Base-by-base conservation (phyloP, 192 early-diverging fungal species). In the Coemansia sp. region DNA sequence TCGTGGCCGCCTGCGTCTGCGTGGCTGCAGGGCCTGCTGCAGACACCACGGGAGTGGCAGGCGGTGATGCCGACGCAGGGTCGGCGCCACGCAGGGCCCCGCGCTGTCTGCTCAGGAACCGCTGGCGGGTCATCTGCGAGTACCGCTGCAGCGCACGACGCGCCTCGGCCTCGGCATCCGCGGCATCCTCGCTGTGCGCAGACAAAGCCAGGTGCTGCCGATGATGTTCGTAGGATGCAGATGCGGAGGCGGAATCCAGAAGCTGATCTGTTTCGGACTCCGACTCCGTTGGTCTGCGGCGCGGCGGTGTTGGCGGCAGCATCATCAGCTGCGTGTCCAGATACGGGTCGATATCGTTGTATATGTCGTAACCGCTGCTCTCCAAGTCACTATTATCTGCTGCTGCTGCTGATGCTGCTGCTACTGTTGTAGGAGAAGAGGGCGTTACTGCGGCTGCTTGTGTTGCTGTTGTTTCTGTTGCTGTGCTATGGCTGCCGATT, bases 71-170 rank as follows among this genome's bases (percentile, higher is more conserved):
- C 43, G 62, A 20, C 14, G 37, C 19, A 14, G 61, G 42, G 14
- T 8, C 17, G 19, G 17, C 20, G 13, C 10, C 38, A 50, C 39
- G 39, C 38, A 13, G 25, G 32, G 12, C n/a, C n/a, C 20, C 14
- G 20, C 67, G 79, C 65, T 77, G 80, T 16, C 68, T 64, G 17
- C 60, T 71, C 65, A 77, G 54, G 49, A 83, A 74, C 59, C 66
- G 48, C 65, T 75, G 67, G 41, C 67, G 59, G 19, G 64, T 59
- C 70, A 64, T 50, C 62, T 73, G 73, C 10, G 59, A 64, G 65
- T 71, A 68, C 48, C 69, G 67, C 56, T 67, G 68, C 55, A 83
- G 69, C 42, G 65, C 65, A 49, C 57, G 64, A 1, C 59, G 65
- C 38, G 48, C 66, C 51, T 64, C 59, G 39, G 51, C 56, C 60